Percentiles rank a stretch among this genome's conserved stretches.
Evolutionary conservation across 1,284 basidiomycete genomes (phyloP).

Genomic region (Agroathelia rolfsii): DNA sequence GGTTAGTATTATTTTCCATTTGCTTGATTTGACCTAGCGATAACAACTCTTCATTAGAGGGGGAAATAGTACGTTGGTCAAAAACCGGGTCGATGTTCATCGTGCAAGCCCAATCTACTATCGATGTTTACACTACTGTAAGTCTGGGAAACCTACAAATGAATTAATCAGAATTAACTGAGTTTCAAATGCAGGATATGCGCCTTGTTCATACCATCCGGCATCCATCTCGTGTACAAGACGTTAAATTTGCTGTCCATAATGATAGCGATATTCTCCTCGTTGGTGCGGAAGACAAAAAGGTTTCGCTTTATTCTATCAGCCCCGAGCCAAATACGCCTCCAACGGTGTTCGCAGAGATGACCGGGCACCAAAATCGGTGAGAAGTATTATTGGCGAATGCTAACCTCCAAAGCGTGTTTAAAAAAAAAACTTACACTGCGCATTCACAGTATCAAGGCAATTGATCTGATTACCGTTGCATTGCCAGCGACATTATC

Average conservation of each 20-base stretch:
- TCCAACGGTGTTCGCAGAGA: constrained; percentile 47
- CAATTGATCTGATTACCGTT: constrained; percentile 52
- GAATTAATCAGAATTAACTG: too few relatives aligned
- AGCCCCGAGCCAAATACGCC: constrained; percentile 27
- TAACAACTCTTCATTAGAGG: constrained; percentile 42
- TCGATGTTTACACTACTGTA: constrained; percentile 77
- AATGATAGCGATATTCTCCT: constrained; percentile 59
- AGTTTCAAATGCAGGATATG: constrained; percentile 75
- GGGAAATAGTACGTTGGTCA: constrained; percentile 82
- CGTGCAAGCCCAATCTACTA: constrained; percentile 64
- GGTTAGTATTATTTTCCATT: constrained; percentile 49
- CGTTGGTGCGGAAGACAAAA: constrained; percentile 81
- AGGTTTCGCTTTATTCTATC: constrained; percentile 63
- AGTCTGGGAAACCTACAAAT: too few relatives aligned
- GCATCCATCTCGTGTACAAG: constrained; percentile 75
- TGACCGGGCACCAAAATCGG: constrained; percentile 71
- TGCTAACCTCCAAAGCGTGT: too few relatives aligned
- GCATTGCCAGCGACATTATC: constrained; percentile 31
- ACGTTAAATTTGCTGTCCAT: constrained; percentile 56
- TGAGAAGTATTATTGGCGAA: too few relatives aligned
- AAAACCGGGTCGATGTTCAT: constrained; percentile 65
- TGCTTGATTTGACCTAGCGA: too few relatives aligned
- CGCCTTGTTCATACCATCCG: constrained; percentile 56
- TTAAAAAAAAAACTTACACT: too few relatives aligned
- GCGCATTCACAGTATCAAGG: constrained; percentile 54